Conservation (phyloP, 2,329 filamentous ascomycete genomes). For the Sporothrix dimorphospora region DNA sequence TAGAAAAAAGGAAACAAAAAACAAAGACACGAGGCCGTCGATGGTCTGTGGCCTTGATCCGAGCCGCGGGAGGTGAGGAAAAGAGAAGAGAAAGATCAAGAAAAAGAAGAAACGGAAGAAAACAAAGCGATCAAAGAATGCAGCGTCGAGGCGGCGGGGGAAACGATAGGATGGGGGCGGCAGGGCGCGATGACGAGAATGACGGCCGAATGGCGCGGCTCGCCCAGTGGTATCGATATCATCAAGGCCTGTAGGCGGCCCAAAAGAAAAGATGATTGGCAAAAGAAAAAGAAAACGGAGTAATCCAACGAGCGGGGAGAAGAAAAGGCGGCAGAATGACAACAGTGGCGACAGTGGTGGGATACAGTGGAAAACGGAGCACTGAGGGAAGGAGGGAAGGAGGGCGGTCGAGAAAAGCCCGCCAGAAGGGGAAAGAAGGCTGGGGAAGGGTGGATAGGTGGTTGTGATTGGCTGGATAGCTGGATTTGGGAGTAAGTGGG, state of each 20-base stretch:
- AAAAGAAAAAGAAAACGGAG: conserved; percentile 4
- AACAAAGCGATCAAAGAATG: background rate
- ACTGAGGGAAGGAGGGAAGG: conserved; percentile 14
- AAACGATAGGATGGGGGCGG: background rate
- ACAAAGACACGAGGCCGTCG: background rate
- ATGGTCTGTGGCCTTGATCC: background rate
- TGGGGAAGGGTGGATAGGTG: conserved; percentile 29
- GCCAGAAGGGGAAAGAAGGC: conserved; percentile 32
- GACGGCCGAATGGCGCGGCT: conserved; percentile 28
- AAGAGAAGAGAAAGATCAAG: background rate
- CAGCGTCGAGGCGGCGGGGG: background rate
- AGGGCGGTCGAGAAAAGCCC: conserved; percentile 15
- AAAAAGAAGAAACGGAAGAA: background rate
- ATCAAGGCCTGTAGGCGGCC: conserved; percentile 20
- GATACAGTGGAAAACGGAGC: background rate
- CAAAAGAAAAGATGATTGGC: conserved; percentile 5
- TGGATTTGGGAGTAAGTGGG: conserved; percentile 4
- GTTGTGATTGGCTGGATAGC: conserved; percentile 24
- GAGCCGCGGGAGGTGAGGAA: background rate
- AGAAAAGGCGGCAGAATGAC: conserved; percentile 5
- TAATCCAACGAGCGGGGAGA: background rate
- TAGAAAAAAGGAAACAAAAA: background rate
- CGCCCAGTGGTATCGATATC: conserved; percentile 23
- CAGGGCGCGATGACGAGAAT: conserved; percentile 27
- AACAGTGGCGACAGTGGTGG: background rate